Base-by-base conservation (phyloP, 768 basidiomycete species). In the Kwoniella sp. region DNA sequence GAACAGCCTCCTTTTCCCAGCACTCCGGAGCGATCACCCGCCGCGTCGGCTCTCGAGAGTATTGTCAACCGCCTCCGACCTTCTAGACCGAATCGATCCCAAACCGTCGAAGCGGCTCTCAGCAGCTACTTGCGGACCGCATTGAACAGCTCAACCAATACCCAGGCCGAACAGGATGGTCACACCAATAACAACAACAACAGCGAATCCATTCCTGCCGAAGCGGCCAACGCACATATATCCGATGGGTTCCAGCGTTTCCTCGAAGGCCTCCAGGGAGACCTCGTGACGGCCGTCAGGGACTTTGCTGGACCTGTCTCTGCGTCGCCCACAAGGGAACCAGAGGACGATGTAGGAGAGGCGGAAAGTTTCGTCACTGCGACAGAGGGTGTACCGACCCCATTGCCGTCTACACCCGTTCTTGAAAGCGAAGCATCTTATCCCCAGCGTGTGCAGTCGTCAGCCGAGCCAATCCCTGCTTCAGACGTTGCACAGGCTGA, bases 11-110 rank as follows among this genome's bases (percentile, higher is more conserved):
- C 70, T 26, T 31, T 30, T 20, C 61, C 67, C 4, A 86, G 87
- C 25, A 86, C 87, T 3, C 86, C 88, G 55, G 85, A 87, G 12
- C 85, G 90, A 50, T 53, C 63, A 0, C 48, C 70, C 8, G 66
- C 70, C 9, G 48, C 70, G 4, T 62, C 68, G 58, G 60, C 69
- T 37, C 59, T 73, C 7, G 65, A 66, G 23, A 41, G 56, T 22
- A 58, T 74, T 26, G 52, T 73, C 41, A 66, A 70, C 26, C 65
- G 73, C 22, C 58, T 75, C 45, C 58, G 72, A 50, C 70, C 70
- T 9, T 31, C 51, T 31, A 63, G 74, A 17, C 58, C 22, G 2
- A 48, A 62, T 54, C 55, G 56, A 25, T 25, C 64, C 17, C 63
- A 68, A 45, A 52, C 70, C 1, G 70, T 73, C 30, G 72, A 77